phyloP scores from a whole-genome alignment of 805 yeast species.

The Candida railenensis region DNA sequence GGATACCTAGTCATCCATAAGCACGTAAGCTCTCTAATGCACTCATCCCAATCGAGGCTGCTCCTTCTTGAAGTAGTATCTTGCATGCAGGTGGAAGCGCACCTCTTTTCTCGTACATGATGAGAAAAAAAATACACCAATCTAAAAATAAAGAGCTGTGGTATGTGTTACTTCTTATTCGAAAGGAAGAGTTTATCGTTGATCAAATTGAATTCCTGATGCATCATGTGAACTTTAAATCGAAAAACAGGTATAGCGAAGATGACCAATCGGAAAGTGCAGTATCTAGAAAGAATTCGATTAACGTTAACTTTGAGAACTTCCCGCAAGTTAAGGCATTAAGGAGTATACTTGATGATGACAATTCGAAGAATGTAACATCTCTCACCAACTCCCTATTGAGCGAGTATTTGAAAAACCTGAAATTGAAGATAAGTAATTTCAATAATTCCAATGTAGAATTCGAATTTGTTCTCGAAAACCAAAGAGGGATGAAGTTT shows the following conservation, averaged over 20 bases:
- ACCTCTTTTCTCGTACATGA: too few relatives aligned
- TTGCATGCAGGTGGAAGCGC: too few relatives aligned
- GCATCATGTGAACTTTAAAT: not conserved
- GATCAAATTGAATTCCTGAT: too few relatives aligned
- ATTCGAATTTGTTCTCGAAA: slow-evolving; percentile 49
- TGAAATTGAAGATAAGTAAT: not conserved
- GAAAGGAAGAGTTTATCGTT: too few relatives aligned
- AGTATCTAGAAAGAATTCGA: not conserved
- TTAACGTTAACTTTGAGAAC: slow-evolving; percentile 1
- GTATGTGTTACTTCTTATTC: too few relatives aligned
- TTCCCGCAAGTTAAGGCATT: slow-evolving; percentile 10
- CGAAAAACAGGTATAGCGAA: not conserved
- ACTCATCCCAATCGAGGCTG: too few relatives aligned
- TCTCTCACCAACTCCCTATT: not conserved
- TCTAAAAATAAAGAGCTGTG: too few relatives aligned
- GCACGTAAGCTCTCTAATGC: too few relatives aligned
- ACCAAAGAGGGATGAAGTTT: slow-evolving; percentile 52
- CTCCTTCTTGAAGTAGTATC: too few relatives aligned
- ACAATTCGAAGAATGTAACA: not conserved
- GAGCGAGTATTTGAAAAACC: not conserved
- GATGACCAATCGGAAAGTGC: not conserved
- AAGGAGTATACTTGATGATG: slow-evolving; percentile 1
- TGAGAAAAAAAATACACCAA: too few relatives aligned
- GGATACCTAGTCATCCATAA: too few relatives aligned
- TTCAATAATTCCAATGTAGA: slow-evolving; percentile 4